These are phyloP conservation scores for Lactifluus hygrophoroides DNA, from an alignment of 768 basidiomycete species.

Conservation along the genomic window DNA sequence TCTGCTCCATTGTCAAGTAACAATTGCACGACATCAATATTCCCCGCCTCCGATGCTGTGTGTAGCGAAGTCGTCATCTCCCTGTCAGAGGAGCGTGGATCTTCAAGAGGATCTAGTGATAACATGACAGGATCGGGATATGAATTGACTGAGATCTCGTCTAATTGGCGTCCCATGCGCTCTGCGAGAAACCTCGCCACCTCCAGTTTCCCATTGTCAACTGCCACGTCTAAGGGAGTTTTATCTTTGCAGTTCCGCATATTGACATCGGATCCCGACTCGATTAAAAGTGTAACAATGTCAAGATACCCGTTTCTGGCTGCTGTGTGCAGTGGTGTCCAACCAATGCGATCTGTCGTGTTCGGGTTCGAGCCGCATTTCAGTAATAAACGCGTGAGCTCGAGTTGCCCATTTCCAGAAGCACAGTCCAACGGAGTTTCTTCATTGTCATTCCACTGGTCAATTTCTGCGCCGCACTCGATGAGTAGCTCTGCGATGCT, in stretches of 20 bases:
- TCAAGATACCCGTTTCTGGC: background rate
- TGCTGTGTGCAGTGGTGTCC: background rate
- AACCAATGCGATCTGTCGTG: background rate
- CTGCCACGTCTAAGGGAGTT: background rate
- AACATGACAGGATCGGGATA: no score
- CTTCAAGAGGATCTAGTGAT: no score
- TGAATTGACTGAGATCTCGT: background rate
- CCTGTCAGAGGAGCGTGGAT: background rate
- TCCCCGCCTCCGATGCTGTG: background rate
- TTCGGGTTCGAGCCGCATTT: background rate
- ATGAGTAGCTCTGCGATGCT: background rate
- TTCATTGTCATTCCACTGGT: background rate
- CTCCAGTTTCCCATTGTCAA: background rate
- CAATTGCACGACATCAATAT: background rate
- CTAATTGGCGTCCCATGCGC: background rate
- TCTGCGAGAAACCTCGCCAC: background rate
- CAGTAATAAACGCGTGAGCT: background rate
- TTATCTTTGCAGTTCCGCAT: background rate
- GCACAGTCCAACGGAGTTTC: background rate
- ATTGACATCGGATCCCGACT: background rate
- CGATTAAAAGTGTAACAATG: background rate
- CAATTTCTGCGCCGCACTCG: background rate
- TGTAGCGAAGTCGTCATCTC: background rate
- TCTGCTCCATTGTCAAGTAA: background rate
- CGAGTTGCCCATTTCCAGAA: background rate